These are phyloP conservation scores for Aspergillus carlsbadensis DNA, from an alignment of 495 filamentous ascomycete species.

Conservation along the genomic window DNA sequence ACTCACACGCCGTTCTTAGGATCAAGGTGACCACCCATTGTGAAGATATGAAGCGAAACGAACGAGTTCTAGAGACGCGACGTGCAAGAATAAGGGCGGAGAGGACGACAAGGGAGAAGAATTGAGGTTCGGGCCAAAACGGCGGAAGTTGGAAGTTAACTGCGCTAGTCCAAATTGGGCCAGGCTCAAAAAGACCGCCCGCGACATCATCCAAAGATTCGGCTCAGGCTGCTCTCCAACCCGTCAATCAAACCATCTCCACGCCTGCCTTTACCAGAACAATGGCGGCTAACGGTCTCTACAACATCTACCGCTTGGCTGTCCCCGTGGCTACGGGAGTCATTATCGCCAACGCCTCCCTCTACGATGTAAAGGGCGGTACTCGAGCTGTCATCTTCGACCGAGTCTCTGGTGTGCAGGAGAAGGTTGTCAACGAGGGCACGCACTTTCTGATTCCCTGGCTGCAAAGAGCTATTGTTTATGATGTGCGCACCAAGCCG, in stretches of 20 bases:
- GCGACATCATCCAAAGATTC: slow-evolving; percentile 29
- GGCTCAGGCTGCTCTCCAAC: not conserved
- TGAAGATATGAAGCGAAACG: slow-evolving; percentile 34
- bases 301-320: slow-evolving; percentile 64
- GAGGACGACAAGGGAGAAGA: slow-evolving; percentile 27
- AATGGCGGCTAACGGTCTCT: slow-evolving; percentile 63
- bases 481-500: slow-evolving; percentile 97
- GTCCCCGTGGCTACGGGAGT: slow-evolving; percentile 67
- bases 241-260: slow-evolving; percentile 11
- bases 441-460: slow-evolving; percentile 97
- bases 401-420: slow-evolving; percentile 85
- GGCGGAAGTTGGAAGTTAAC: slow-evolving; percentile 34
- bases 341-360: slow-evolving; percentile 64
- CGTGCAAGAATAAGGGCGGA: slow-evolving; percentile 25
- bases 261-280: slow-evolving; percentile 12
- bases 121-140: slow-evolving; percentile 28
- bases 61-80: slow-evolving; percentile 19
- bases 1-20: slow-evolving; percentile 73
- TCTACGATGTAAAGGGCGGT: slow-evolving; percentile 97
- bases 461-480: slow-evolving; percentile 92
- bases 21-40: slow-evolving; percentile 68
- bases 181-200: slow-evolving; percentile 41
- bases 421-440: slow-evolving; percentile 89
- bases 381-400: slow-evolving; percentile 98
- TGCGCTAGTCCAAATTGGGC: slow-evolving; percentile 46